These are phyloP conservation scores for Pholiota adiposa DNA, from an alignment of 1,284 basidiomycete genomes.

Conservation along the genomic window DNA sequence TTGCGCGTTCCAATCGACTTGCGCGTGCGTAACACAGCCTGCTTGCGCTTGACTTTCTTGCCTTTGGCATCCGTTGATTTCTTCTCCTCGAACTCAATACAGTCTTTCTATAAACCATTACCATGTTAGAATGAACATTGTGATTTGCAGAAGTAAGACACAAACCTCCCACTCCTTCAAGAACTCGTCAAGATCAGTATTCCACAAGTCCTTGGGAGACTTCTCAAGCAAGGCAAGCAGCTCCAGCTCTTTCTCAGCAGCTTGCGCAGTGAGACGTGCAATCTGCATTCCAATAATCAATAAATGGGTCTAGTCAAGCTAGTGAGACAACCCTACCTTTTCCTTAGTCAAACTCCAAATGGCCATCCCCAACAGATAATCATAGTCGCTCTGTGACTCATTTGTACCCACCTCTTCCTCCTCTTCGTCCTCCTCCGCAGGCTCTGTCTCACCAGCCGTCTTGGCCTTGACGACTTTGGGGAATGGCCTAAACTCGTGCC, in stretches of 20 bases:
- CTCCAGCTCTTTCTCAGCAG: slow-evolving; percentile 84
- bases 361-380: slow-evolving; percentile 95
- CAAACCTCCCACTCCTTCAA: slow-evolving; percentile 84
- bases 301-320: slow-evolving; percentile 59
- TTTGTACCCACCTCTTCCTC: slow-evolving; percentile 53
- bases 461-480: slow-evolving; percentile 78
- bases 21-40: slow-evolving; percentile 73
- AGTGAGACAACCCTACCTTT: slow-evolving; percentile 68
- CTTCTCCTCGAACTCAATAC: slow-evolving; percentile 63
- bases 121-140: neutral
- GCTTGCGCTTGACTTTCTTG: slow-evolving; percentile 77
- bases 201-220: slow-evolving; percentile 89
- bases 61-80: slow-evolving; percentile 56
- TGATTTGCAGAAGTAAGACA: slow-evolving; percentile 14
- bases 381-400: slow-evolving; percentile 87
- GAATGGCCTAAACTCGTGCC: slow-evolving; percentile 88
- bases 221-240: slow-evolving; percentile 81
- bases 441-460: slow-evolving; percentile 73
- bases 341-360: slow-evolving; percentile 96
- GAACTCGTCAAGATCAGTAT: slow-evolving; percentile 87
- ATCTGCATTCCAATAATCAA: slow-evolving; percentile 56
- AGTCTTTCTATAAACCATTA: slow-evolving; percentile 52
- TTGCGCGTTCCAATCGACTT: slow-evolving; percentile 64
- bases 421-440: slow-evolving; percentile 66
- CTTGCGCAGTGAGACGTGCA: slow-evolving; percentile 83